Percentiles rank a stretch among this genome's conserved stretches.
phyloP scores from a whole-genome alignment of 192 early-diverging fungal species.

The Linderina pennispora region DNA sequence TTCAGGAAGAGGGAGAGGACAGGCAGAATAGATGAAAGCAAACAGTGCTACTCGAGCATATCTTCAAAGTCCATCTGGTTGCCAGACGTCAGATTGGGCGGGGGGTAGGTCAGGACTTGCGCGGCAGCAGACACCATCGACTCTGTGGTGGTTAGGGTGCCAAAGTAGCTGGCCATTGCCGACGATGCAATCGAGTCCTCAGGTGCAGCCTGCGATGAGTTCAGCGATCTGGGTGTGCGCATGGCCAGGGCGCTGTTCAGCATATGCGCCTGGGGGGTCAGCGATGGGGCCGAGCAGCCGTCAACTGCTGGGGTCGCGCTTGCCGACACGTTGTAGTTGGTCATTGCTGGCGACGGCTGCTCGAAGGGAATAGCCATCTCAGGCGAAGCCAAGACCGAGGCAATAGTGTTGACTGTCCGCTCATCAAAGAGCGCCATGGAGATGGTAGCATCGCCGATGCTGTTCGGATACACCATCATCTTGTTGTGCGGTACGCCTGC shows the following conservation, averaged over 20 bases:
- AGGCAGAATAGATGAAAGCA: no score
- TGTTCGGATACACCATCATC: no score
- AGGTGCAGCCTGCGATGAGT: no score
- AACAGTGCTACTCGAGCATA: no score
- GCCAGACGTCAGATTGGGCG: no score
- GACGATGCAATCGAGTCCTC: no score
- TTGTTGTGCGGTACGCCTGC: no score
- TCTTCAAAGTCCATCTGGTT: no score
- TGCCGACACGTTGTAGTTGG: conserved; percentile 20
- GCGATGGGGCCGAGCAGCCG: conserved; percentile 5
- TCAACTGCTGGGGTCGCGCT: conserved; percentile 30
- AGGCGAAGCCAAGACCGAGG: conserved; percentile 18
- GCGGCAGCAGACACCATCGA: no score
- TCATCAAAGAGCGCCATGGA: conserved; percentile 16
- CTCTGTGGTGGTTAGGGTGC: background rate
- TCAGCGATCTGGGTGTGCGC: background rate
- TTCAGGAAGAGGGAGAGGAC: no score
- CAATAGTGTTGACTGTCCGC: conserved; percentile 16
- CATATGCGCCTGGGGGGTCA: background rate
- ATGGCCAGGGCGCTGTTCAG: background rate
- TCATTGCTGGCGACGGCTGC: conserved; percentile 28
- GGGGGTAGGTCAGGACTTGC: no score
- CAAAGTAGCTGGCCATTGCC: background rate
- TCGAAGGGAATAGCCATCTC: conserved; percentile 33
- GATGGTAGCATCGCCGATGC: no score